A percentile compares a stretch with the other conserved stretches of the same genome.
phyloP scores from a whole-genome alignment of 495 filamentous ascomycete species.

The Lepraria neglecta region DNA sequence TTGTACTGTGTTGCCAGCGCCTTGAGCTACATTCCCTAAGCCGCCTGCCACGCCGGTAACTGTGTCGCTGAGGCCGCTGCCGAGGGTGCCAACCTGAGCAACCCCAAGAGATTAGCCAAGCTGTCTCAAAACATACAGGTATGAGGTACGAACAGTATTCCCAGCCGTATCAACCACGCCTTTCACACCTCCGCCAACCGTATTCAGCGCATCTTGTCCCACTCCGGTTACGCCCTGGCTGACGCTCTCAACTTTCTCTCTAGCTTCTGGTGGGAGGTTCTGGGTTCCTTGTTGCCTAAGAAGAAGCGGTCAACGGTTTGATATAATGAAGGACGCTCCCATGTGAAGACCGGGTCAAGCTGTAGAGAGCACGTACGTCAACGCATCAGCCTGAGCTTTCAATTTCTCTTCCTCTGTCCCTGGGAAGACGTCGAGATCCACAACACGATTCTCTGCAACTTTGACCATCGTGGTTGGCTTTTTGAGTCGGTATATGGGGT shows the following conservation, averaged over 20 bases:
- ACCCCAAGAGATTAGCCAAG: background rate
- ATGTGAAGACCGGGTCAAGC: background rate
- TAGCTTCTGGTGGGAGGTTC: constrained; percentile 23
- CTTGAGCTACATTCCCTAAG: constrained; percentile 17
- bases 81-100: constrained; percentile 19
- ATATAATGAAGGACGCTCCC: background rate
- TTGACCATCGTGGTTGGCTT: constrained; percentile 18
- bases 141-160: constrained; percentile 20
- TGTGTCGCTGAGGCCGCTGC: constrained; percentile 22
- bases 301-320: background rate
- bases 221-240: constrained; percentile 16
- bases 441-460: constrained; percentile 23
- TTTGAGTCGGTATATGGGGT: too few species aligned
- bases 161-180: constrained; percentile 25
- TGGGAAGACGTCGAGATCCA: constrained; percentile 26
- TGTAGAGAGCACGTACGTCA: constrained; percentile 5
- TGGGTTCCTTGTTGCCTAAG: constrained; percentile 5
- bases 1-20: constrained; percentile 17
- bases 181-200: constrained; percentile 22
- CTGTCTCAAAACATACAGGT: background rate
- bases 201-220: constrained; percentile 15
- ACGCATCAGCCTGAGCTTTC: constrained; percentile 19
- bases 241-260: constrained; percentile 19
- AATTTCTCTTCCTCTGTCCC: constrained; percentile 18
- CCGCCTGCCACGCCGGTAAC: constrained; percentile 23